Evolutionary conservation across 148 eudicot species (phyloP).

Genomic region (Amaranthus hypochondriacus): DNA sequence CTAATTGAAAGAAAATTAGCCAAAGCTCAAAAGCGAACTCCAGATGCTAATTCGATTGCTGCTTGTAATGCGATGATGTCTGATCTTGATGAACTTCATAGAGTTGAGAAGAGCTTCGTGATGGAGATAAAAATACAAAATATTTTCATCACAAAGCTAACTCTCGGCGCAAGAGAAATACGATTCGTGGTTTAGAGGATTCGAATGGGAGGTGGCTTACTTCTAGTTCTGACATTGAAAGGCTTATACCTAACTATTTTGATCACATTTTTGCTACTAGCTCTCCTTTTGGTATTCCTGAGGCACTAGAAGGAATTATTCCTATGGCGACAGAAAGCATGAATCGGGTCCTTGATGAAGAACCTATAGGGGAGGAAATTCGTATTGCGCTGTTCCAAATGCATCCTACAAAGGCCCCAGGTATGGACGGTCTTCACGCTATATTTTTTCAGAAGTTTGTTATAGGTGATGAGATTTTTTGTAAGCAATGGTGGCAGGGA

Average conservation of each 20-base stretch:
- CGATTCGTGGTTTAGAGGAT: background rate
- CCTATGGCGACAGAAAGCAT: background rate
- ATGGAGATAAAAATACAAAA: background rate
- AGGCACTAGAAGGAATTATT: background rate
- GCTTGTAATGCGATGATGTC: background rate
- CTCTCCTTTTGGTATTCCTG: too few relatives aligned
- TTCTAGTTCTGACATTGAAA: background rate
- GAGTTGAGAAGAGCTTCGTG: background rate
- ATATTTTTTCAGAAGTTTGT: background rate
- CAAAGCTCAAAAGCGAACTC: too few relatives aligned
- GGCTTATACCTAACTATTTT: background rate
- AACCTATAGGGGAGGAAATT: background rate
- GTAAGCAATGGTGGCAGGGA: background rate
- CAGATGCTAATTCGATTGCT: background rate
- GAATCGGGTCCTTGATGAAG: background rate
- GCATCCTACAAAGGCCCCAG: constrained; percentile 9
- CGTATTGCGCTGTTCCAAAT: background rate
- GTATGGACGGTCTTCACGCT: background rate
- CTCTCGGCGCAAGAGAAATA: background rate
- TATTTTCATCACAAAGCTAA: constrained; percentile 3
- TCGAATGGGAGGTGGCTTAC: background rate
- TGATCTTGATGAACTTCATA: background rate
- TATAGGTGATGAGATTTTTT: background rate
- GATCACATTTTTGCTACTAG: background rate
- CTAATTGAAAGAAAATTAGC: background rate